Base-by-base conservation (phyloP, 1,139 yeast species). In the Lodderomyces theae region DNA sequence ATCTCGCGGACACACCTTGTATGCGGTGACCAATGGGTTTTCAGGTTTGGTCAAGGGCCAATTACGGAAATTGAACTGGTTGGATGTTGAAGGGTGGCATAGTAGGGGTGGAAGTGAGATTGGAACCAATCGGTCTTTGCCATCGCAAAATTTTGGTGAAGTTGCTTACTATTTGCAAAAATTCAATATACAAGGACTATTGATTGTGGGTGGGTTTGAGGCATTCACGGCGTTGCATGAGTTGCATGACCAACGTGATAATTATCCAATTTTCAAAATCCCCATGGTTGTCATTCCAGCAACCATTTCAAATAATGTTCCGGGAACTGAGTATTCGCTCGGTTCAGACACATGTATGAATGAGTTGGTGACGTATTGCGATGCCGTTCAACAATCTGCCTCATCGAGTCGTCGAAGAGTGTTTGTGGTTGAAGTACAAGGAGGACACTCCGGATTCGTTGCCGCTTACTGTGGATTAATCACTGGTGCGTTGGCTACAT, bases 341-440 rank as follows among this genome's bases (percentile, higher is more conserved):
- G 98, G 98, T 45, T 72, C 92, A 25, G 97, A 92, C 58, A 92
- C 98, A 7, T 90, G 97, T 69, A 72, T 92, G 66, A 92, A 92
- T 63, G 79, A 94, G 26, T 76, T 92, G 61, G 89, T 89, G 58
- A 77, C 82, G 44, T 92, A 92, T 69, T 90, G 97, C 72, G 98
- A 92, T 63, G 89, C 88, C 22, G 86, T 92, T 51, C 89, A 90
- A 66, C 97, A 89, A 68, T 81, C 92, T 36, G 97, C 98, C 3
- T 82, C 96, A 16, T 88, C 97, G 17, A 84, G 96, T 3, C 81
- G 98, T 69, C 86, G 94, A 54, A 79, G 98, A 58, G 95, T 87
- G 5, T 92, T 92, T 60, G 96, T 92, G 22, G 96, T 92, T 47
- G 98, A 92, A 57, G 95, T 87, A 26, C 97, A 92, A 71, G 98